Percentiles rank a stretch among this genome's conserved stretches.
phyloP scores from a whole-genome alignment of 1,284 basidiomycete species.

The Melampsora americana region DNA sequence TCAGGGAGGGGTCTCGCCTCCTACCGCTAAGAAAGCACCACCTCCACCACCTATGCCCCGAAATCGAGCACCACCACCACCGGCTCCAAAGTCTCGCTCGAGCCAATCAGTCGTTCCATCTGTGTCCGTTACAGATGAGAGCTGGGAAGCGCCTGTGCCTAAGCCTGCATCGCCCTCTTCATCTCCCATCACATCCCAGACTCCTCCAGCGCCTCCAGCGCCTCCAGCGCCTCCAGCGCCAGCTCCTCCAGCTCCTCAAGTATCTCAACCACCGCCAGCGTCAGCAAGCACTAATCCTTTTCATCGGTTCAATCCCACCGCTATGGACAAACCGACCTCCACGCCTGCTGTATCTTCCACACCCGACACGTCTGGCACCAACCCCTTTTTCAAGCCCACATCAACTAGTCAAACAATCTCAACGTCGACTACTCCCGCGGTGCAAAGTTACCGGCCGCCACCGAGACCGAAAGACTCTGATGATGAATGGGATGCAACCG shows the following conservation, averaged over 20 bases:
- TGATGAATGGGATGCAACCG: slow-evolving; percentile 78
- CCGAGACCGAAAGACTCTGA: slow-evolving; percentile 59
- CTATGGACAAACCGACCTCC: slow-evolving; percentile 47
- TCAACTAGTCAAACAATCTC: slow-evolving; percentile 53
- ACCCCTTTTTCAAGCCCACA: slow-evolving; percentile 53
- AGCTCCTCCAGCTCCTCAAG: slow-evolving; percentile 52
- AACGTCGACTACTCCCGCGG: slow-evolving; percentile 40
- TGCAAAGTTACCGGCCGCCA: slow-evolving; percentile 45
- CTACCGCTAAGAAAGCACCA: slow-evolving; percentile 43
- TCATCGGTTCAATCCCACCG: slow-evolving; percentile 43
- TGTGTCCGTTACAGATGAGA: background rate
- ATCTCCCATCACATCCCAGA: slow-evolving; percentile 47
- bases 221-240: slow-evolving; percentile 17
- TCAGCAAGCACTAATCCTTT: slow-evolving; percentile 49
- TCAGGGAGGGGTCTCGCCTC: slow-evolving; percentile 47
- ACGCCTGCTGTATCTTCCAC: slow-evolving; percentile 55
- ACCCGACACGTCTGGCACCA: slow-evolving; percentile 52
- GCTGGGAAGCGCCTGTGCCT: too few relatives aligned
- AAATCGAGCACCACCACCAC: slow-evolving; percentile 53
- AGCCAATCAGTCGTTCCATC: slow-evolving; percentile 44
- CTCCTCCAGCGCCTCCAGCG: slow-evolving; percentile 14
- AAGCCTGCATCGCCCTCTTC: too few relatives aligned
- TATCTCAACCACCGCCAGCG: slow-evolving; percentile 50
- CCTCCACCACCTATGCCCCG: slow-evolving; percentile 48
- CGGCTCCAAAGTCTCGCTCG: slow-evolving; percentile 48